Base-by-base conservation (phyloP, 164 flowering plant genomes). In the Tinospora cordifolia region DNA sequence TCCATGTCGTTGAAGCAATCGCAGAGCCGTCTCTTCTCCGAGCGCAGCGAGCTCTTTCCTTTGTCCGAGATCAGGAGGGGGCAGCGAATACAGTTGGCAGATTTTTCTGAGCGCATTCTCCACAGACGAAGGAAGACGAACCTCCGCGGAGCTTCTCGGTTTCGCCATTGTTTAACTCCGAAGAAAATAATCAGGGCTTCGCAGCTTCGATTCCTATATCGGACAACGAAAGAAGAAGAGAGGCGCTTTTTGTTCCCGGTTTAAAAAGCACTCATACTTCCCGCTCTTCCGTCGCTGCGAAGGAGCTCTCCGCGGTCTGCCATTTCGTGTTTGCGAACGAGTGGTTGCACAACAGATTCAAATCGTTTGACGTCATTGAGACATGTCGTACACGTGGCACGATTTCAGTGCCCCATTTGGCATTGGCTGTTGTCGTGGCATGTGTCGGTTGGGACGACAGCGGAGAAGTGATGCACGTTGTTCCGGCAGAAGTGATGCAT, bases 1-100 rank as follows among this genome's bases (percentile, higher is more conserved):
- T 0, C 7, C 15, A 22, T 46, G 67, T 0, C 24, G 65, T 3
- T 0, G 0, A 2, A 87, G 74, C 0, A 80, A 8, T 3, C 46
- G 6, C 9, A 79, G 62, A 14, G 88, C 72, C 0, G 13, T 67
- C 24, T 62, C 80, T 57, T 85, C 85, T 49, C 82, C 84, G 0
- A 80, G 40, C 0, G 47, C 27, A 12, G 79, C 75, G 7, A 85
- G 84, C 19, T 13, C 14, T 0, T n/a, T 59, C 41, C 75, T 71
- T 0, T 75, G 75, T 0, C 2, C 11, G 19, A 4, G 2, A 30
- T 51, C 68, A 1, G 79, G 71, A 6, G 67, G 74, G 6, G 76
- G 51, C 13, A 69, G 74, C 4, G 26, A 44, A 15, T 68, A 69
- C 4, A 67, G 68, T 26, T 38, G 47, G 58, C 68, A 73, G 27